Base-by-base conservation (phyloP, 2,329 filamentous ascomycete species). In the Verticillium nubilum region DNA sequence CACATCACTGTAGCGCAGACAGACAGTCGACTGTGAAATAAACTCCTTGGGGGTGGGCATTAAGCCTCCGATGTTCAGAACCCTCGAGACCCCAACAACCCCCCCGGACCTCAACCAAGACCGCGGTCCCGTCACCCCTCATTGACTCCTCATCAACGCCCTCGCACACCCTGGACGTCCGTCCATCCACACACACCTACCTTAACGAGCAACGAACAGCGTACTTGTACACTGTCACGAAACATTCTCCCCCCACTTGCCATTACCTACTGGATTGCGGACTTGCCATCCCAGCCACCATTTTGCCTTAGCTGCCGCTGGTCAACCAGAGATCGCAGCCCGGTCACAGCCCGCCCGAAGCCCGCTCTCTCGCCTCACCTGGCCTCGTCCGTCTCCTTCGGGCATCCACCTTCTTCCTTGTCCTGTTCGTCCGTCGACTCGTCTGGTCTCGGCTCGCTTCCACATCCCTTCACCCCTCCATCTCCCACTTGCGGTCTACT, bases 171-270 rank as follows among this genome's bases (percentile, higher is more conserved):
- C 35, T 37, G 42, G 42, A 31, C 42, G 19, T 23, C 42, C 42
- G 25, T 50, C 42, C 42, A 37, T 15, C 31, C 31, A 33, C 31
- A 33, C 31, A n/a, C 42, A 50, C 42, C 23, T 19, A 50, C 42
- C 19, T 50, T 19, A 19, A 50, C 19, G 17, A 50, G n/a, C n/a
- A 13, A 31, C 9, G 9, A 31, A 31, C 7, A 31, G 13, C 29
- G 29, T 31, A 31, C 29, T 7, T 31, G 37, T 47, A 47, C 42
- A 53, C 58, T 62, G 58, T 57, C 54, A 54, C 52, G 56, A 56
- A 60, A 59, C 59, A 58, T 59, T 58, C 60, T n/a, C n/a, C 56
- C 42, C 56, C 56, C 56, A 57, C 56, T 57, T 35, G 27, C 27
- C 52, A 29, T 27, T 53, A 53, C 52, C 25, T 53, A 53, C 52